phyloP scores from a whole-genome alignment of 2,329 filamentous ascomycete genomes.

The Decorospora gaudefroyi region DNA sequence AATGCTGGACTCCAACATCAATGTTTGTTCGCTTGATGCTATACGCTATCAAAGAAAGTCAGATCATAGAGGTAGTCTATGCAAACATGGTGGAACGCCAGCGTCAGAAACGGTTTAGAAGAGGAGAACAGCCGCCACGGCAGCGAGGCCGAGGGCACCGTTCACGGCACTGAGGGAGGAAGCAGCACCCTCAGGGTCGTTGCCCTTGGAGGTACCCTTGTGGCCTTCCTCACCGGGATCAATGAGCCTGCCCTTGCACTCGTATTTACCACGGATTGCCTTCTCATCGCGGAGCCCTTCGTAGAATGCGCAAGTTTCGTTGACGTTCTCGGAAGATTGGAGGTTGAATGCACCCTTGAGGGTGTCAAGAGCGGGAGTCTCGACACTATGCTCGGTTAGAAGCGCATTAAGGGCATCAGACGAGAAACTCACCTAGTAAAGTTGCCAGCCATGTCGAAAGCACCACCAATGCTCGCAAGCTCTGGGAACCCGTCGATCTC shows the following conservation, averaged over 20 bases:
- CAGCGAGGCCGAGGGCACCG: conserved; percentile 52
- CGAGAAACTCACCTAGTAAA: conserved; percentile 72
- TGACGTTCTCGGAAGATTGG: conserved; percentile 52
- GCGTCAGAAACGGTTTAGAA: conserved; percentile 49
- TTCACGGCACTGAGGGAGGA: conserved; percentile 48
- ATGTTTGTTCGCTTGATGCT: conserved; percentile 34
- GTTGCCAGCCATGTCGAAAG: conserved; percentile 81
- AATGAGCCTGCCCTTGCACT: conserved; percentile 48
- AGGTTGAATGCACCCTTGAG: conserved; percentile 58
- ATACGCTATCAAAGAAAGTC: conserved; percentile 43
- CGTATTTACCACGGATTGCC: conserved; percentile 51
- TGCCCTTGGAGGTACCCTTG: conserved; percentile 38
- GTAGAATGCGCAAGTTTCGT: conserved; percentile 50
- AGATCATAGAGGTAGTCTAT: conserved; percentile 47
- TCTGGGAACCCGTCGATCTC: conserved; percentile 68
- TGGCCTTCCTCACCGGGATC: conserved; percentile 46
- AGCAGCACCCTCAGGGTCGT: conserved; percentile 45
- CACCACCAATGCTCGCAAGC: conserved; percentile 73
- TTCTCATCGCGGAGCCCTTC: conserved; percentile 47
- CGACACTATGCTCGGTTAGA: conserved; percentile 61
- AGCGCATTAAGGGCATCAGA: background rate
- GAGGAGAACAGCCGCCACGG: conserved; percentile 55
- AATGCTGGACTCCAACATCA: conserved; percentile 28
- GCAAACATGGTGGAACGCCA: conserved; percentile 47
- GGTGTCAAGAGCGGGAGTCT: conserved; percentile 61